A percentile compares a stretch with the other conserved stretches of the same genome.
These are phyloP conservation scores for Cladosporium sp. DNA, from an alignment of 2,329 filamentous ascomycete genomes.

Conservation along the genomic window DNA sequence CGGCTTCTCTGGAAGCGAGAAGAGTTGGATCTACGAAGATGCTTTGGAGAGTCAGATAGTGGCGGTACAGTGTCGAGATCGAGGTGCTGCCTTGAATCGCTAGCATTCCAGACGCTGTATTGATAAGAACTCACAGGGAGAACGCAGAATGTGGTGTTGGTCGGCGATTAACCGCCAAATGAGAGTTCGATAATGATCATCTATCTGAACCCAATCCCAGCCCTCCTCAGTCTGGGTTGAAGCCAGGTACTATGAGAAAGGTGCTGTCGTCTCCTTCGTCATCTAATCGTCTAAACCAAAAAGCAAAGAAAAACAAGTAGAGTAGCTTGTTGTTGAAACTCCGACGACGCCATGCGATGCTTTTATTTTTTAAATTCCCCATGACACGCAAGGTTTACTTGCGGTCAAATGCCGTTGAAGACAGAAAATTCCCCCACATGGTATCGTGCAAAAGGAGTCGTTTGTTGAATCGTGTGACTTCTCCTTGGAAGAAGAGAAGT, in stretches of 20 bases:
- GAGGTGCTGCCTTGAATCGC: too few species aligned
- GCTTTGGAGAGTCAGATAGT: too few species aligned
- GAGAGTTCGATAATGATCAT: background rate
- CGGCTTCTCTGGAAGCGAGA: too few species aligned
- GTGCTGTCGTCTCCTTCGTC: background rate
- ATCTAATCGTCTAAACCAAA: conserved; percentile 7
- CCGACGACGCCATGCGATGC: conserved; percentile 15
- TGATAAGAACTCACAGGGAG: too few species aligned
- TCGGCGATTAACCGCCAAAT: background rate
- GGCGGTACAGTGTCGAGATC: too few species aligned
- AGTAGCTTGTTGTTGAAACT: conserved; percentile 11
- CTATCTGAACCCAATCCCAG: background rate
- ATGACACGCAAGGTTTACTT: background rate
- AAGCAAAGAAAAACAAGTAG: background rate
- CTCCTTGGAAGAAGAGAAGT: conserved; percentile 23
- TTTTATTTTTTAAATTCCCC: conserved; percentile 4
- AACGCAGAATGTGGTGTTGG: background rate
- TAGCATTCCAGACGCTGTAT: too few species aligned
- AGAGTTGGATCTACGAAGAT: too few species aligned
- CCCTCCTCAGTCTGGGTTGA: conserved; percentile 8
- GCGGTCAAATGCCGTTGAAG: conserved; percentile 57
- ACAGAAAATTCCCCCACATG: conserved; percentile 52
- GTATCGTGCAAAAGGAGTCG: conserved; percentile 57
- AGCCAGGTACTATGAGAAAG: conserved; percentile 1
- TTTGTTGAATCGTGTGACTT: conserved; percentile 30